Percentiles rank a stretch among this genome's conserved stretches.
phyloP scores from a whole-genome alignment of 768 basidiomycete genomes.

The Leccinum ochraceum region DNA sequence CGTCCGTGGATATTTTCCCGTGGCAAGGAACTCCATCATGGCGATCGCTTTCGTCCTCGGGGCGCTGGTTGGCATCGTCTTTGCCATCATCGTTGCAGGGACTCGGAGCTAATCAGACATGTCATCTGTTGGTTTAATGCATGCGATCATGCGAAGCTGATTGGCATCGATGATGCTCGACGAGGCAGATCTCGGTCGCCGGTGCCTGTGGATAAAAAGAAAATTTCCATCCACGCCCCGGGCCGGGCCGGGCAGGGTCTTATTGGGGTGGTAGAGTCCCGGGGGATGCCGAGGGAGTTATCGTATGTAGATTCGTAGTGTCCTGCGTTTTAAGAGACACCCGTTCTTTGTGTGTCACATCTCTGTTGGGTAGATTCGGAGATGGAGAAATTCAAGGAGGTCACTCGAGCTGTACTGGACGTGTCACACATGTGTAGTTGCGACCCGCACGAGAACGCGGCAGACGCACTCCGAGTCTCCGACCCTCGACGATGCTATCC shows the following conservation, averaged over 20 bases:
- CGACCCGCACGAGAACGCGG: slow-evolving; percentile 5
- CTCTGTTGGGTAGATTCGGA: background rate
- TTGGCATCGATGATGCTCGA: background rate
- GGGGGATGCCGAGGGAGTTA: background rate
- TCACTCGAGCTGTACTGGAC: background rate
- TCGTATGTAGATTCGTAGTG: background rate
- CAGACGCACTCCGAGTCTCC: background rate
- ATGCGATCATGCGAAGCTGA: background rate
- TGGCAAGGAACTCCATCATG: slow-evolving; percentile 47
- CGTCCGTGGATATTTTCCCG: slow-evolving; percentile 51
- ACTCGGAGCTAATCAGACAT: slow-evolving; percentile 3
- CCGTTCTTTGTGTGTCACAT: background rate
- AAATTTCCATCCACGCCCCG: background rate
- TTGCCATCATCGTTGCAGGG: slow-evolving; percentile 43
- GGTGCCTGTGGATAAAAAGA: background rate
- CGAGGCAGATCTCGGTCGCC: background rate
- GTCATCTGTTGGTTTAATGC: background rate
- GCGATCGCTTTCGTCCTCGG: slow-evolving; percentile 43
- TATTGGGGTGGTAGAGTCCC: background rate
- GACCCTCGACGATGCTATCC: slow-evolving; percentile 7
- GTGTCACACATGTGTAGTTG: background rate
- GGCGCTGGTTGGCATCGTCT: slow-evolving; percentile 43
- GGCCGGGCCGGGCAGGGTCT: background rate
- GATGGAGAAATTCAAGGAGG: background rate
- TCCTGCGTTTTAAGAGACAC: background rate